phyloP scores from a whole-genome alignment of 768 basidiomycete genomes.

The Leccinellum rugosiceps region DNA sequence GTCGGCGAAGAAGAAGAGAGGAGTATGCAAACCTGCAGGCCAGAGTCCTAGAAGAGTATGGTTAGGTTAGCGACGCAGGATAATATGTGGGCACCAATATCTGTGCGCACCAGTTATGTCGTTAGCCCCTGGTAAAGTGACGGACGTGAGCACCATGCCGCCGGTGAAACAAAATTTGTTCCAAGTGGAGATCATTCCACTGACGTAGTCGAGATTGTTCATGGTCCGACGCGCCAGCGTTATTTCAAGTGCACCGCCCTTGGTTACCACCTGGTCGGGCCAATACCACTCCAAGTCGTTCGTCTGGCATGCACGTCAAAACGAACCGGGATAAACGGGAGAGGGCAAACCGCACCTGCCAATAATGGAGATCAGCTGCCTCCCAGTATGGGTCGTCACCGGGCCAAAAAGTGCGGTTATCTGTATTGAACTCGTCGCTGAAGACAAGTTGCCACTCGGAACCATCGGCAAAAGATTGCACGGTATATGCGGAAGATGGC shows the following conservation, averaged over 20 bases:
- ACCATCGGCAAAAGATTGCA: constrained; percentile 50
- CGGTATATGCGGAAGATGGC: constrained; percentile 54
- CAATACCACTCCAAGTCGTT: constrained; percentile 89
- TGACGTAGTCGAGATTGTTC: constrained; percentile 71
- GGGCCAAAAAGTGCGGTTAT: constrained; percentile 75
- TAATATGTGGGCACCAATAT: not conserved
- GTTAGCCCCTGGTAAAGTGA: constrained; percentile 69
- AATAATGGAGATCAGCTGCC: constrained; percentile 78
- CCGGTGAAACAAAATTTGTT: constrained; percentile 97
- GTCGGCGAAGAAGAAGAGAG: not conserved
- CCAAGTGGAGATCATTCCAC: constrained; percentile 67
- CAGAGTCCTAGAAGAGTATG: constrained; percentile 49
- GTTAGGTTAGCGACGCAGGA: not conserved
- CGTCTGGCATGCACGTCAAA: constrained; percentile 38
- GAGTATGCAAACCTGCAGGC: constrained; percentile 50
- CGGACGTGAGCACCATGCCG: constrained; percentile 68
- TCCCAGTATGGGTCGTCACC: constrained; percentile 90
- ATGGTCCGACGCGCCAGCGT: constrained; percentile 63
- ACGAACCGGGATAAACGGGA: not conserved
- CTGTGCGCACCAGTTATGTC: constrained; percentile 38
- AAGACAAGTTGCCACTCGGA: constrained; percentile 66
- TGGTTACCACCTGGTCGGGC: constrained; percentile 73
- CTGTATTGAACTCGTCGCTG: constrained; percentile 84
- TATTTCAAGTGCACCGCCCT: constrained; percentile 70
- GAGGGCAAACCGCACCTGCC: constrained; percentile 43